phyloP scores from a whole-genome alignment of 1,284 basidiomycete species.

The Cutaneotrichosporon sp. region DNA sequence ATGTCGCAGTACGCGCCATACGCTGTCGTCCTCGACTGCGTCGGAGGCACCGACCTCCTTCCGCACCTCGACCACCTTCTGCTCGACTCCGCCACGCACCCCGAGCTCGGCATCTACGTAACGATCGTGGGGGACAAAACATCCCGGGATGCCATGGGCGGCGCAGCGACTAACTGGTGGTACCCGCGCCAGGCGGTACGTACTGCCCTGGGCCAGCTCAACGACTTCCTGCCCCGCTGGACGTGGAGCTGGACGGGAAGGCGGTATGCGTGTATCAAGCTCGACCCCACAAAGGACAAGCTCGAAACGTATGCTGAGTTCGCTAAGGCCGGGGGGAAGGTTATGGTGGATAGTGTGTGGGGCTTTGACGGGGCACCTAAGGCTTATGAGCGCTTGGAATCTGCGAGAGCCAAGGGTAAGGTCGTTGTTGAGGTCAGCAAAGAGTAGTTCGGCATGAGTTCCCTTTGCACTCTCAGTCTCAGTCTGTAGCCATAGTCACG shows the following conservation, averaged over 20 bases:
- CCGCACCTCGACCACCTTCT: constrained; percentile 32
- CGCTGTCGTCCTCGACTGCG: constrained; percentile 40
- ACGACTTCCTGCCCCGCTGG: constrained; percentile 46
- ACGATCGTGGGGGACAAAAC: constrained; percentile 36
- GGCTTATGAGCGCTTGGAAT: constrained; percentile 60
- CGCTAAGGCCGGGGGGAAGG: constrained; percentile 52
- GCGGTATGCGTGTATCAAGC: constrained; percentile 33
- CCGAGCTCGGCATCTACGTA: constrained; percentile 31
- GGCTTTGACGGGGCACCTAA: constrained; percentile 55
- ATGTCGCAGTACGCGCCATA: constrained; percentile 38
- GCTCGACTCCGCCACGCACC: constrained; percentile 1
- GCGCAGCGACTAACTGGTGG: constrained; percentile 25
- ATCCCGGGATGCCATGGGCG: constrained; percentile 25
- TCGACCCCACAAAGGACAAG: constrained; percentile 19
- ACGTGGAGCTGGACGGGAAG: constrained; percentile 46
- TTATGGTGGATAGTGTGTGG: constrained; percentile 60
- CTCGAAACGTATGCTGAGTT: constrained; percentile 28
- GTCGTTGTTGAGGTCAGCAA: constrained; percentile 46
- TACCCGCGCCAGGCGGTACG: constrained; percentile 25
- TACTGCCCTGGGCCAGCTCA: constrained; percentile 46
- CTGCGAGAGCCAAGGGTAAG: constrained; percentile 59
- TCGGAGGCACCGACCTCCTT: constrained; percentile 29
- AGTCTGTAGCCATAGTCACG: no score
- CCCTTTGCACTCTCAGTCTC: no score
- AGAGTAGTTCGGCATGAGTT: no score